Evolutionary conservation across 192 early-diverging fungal species (phyloP).

Genomic region (Coemansia furcata): DNA sequence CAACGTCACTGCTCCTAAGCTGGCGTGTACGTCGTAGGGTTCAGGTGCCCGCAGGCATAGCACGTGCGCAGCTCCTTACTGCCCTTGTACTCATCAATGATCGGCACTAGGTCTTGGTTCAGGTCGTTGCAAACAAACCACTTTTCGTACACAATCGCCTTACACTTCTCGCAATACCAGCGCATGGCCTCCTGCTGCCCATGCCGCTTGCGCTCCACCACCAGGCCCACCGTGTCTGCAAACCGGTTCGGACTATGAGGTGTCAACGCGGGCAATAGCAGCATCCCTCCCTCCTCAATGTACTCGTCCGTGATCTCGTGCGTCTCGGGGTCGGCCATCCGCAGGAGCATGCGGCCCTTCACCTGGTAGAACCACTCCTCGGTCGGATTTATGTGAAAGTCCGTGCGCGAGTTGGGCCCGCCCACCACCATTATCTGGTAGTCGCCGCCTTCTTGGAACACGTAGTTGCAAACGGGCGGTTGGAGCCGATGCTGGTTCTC

Average conservation of each 20-base stretch:
- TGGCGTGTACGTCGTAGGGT: constrained; percentile 36
- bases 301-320: constrained; percentile 71
- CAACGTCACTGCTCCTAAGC: not conserved
- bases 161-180: constrained; percentile 94
- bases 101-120: constrained; percentile 85
- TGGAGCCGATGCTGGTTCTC: constrained; percentile 78
- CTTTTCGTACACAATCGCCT: constrained; percentile 81
- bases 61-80: constrained; percentile 73
- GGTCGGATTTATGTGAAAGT: constrained; percentile 96
- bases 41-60: constrained; percentile 64
- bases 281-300: constrained; percentile 95
- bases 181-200: constrained; percentile 76
- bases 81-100: constrained; percentile 81
- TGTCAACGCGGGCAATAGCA: constrained; percentile 86
- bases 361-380: constrained; percentile 99
- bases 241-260: constrained; percentile 96
- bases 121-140: constrained; percentile 89
- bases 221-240: constrained; percentile 93
- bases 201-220: constrained; percentile 85
- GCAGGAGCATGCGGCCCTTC: constrained; percentile 91
- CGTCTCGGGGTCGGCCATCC: constrained; percentile 72
- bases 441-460: constrained; percentile 77
- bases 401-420: constrained; percentile 91
- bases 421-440: constrained; percentile 93
- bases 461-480: constrained; percentile 94